phyloP scores from a whole-genome alignment of 2,329 filamentous ascomycete species.

The Claviceps cyperi region DNA sequence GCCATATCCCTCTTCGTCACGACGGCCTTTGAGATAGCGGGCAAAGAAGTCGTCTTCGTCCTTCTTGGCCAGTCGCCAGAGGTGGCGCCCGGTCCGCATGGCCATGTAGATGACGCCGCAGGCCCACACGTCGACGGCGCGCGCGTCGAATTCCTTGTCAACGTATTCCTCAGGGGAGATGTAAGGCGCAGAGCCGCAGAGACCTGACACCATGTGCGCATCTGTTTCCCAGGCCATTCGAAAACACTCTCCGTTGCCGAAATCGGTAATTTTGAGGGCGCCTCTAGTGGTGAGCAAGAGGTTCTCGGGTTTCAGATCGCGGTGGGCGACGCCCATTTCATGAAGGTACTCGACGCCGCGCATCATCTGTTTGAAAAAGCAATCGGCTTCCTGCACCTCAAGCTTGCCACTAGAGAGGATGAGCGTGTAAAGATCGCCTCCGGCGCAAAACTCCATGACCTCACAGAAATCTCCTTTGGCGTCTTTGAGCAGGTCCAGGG shows the following conservation, averaged over 20 bases:
- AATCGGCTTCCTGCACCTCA: constrained; percentile 85
- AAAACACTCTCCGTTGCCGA: constrained; percentile 98
- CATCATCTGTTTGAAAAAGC: constrained; percentile 99
- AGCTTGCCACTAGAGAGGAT: constrained; percentile 85
- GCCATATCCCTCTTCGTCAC: constrained; percentile 88
- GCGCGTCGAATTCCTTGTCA: constrained; percentile 89
- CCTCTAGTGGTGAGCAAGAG: constrained; percentile 85
- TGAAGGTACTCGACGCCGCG: constrained; percentile 97
- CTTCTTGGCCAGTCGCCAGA: constrained; percentile 94
- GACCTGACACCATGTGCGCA: constrained; percentile 91
- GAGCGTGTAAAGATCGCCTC: constrained; percentile 87
- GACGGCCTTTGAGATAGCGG: constrained; percentile 80
- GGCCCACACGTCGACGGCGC: constrained; percentile 97
- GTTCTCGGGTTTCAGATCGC: constrained; percentile 94
- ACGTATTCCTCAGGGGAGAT: constrained; percentile 95
- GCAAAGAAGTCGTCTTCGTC: constrained; percentile 97
- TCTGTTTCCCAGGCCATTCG: constrained; percentile 99
- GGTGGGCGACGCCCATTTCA: constrained; percentile 96
- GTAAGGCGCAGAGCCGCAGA: constrained; percentile 93
- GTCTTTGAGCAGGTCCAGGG: constrained; percentile 86
- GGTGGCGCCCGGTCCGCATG: constrained; percentile 88
- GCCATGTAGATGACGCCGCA: constrained; percentile 99
- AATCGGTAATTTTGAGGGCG: constrained; percentile 93
- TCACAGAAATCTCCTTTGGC: constrained; percentile 96
- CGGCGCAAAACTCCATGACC: constrained; percentile 98